phyloP scores from a whole-genome alignment of 306 rosid species.

The Vigna reflexopilosa region DNA sequence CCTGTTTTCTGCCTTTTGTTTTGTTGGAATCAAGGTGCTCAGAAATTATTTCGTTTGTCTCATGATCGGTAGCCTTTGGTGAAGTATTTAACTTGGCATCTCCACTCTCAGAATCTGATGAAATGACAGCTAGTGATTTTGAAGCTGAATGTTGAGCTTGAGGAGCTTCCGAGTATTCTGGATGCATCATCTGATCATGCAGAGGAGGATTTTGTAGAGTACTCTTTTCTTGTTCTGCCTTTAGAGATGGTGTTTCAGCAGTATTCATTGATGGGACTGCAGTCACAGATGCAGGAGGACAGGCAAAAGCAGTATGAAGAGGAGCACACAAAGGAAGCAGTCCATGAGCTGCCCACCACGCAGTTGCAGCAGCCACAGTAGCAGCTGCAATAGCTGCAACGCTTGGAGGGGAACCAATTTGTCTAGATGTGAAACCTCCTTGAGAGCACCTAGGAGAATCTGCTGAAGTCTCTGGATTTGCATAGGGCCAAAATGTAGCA shows the following conservation, averaged over 20 bases:
- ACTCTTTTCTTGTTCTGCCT: conserved; percentile 55
- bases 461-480: conserved; percentile 59
- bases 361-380: conserved; percentile 93
- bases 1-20: conserved; percentile 61
- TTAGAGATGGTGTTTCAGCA: conserved; percentile 52
- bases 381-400: conserved; percentile 84
- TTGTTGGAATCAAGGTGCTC: conserved; percentile 70
- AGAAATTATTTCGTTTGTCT: conserved; percentile 50
- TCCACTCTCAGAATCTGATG: conserved; percentile 68
- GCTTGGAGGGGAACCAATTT: conserved; percentile 70
- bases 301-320: conserved; percentile 65
- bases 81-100: conserved; percentile 58
- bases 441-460: conserved; percentile 61
- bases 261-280: conserved; percentile 57
- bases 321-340: conserved; percentile 87
- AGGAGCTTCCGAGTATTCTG: conserved; percentile 60
- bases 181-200: conserved; percentile 60
- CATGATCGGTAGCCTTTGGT: conserved; percentile 57
- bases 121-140: conserved; percentile 56
- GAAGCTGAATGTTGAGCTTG: conserved; percentile 64
- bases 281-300: conserved; percentile 58
- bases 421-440: conserved; percentile 62
- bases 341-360: conserved; percentile 99
- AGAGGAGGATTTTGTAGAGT: conserved; percentile 56
- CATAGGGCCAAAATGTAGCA: conserved; percentile 81